Conservation (phyloP, 192 early-diverging fungal species). For the Coemansia erecta region DNA sequence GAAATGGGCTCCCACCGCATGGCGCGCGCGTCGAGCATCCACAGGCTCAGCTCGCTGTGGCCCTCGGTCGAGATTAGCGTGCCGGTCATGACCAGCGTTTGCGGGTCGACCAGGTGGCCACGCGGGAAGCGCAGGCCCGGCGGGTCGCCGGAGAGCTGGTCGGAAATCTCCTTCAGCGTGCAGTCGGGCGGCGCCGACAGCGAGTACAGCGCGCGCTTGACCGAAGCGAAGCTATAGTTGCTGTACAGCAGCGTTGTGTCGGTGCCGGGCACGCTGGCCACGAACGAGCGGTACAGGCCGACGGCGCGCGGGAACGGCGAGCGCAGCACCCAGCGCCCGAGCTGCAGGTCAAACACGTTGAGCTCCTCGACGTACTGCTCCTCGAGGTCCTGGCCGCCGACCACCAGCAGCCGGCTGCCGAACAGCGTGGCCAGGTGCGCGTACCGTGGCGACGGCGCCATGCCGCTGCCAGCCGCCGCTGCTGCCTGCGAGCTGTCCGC, state of each 20-base stretch:
- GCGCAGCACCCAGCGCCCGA: conserved; percentile 64
- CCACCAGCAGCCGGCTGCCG: conserved; percentile 60
- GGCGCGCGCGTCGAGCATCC: conserved; percentile 64
- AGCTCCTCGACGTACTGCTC: conserved; percentile 78
- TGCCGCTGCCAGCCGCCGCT: conserved; percentile 29
- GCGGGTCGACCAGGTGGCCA: conserved; percentile 66
- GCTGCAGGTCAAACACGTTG: conserved; percentile 71
- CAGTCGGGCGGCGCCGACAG: conserved; percentile 61
- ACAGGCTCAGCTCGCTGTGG: conserved; percentile 68
- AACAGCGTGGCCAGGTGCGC: conserved; percentile 73
- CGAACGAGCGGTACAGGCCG: conserved; percentile 76
- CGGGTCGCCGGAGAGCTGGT: conserved; percentile 65
- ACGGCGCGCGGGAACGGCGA: conserved; percentile 71
- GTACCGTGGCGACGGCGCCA: conserved; percentile 67
- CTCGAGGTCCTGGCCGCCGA: conserved; percentile 76
- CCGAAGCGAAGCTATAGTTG: conserved; percentile 74
- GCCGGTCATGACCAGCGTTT: conserved; percentile 66
- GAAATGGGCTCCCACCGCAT: conserved; percentile 66
- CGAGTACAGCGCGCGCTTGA: conserved; percentile 71
- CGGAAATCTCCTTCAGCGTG: conserved; percentile 67
- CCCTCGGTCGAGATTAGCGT: conserved; percentile 67
- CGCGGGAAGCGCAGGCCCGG: conserved; percentile 77
- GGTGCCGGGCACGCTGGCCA: conserved; percentile 58
- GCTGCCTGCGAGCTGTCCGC: neutral
- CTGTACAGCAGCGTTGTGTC: conserved; percentile 68